Base-by-base conservation (phyloP, 2,329 filamentous ascomycete genomes). In the Lasiodiplodia theobromae region DNA sequence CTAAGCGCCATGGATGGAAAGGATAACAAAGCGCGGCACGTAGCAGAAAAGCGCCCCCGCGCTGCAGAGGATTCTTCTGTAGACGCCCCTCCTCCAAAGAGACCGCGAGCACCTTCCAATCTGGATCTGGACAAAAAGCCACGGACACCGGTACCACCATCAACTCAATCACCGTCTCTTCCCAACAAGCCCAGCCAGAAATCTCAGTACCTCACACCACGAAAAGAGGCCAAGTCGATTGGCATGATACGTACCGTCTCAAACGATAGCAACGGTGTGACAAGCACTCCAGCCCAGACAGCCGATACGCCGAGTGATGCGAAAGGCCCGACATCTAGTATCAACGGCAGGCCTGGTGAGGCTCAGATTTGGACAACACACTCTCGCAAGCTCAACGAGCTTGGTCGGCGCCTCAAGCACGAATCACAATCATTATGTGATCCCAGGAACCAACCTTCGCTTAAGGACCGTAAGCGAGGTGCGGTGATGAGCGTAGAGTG, bases 351-450 rank as follows among this genome's bases (percentile, higher is more conserved):
- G 67, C 60, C 74, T 74, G 57, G 72, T 75, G 77, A 78, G 11
- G 77, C 79, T 4, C 72, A 78, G 16, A 71, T 78, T 1, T 79
- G 82, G 70, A 77, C 77, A 8, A 73, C 77, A 1, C 77, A 79
- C 23, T 82, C 80, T 16, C 76, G 75, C 62, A 80, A 80, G 38
- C 72, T 82, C 53, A 81, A 82, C 47, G 75, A 73, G 3, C 76
- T 82, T 66, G 83, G 82, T 11, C 79, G 81, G 8, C 77, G 80
- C 1, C 74, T 85, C n/a, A 85, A 85, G 73, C 82, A 84, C 66
- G 78, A 82, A 60, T 78, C 79, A 2, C 76, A 79, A 51, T 57
- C 44, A 34, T 64, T 54, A 38, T 69, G 60, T 16, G 49, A 63
- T 28, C 63, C 49, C 18, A 40, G 73, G 23, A 70, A 71, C 57